Percentiles rank a stretch among this genome's conserved stretches.
Conservation (phyloP, 2,329 filamentous ascomycete species). For the Volutella citrinella region DNA sequence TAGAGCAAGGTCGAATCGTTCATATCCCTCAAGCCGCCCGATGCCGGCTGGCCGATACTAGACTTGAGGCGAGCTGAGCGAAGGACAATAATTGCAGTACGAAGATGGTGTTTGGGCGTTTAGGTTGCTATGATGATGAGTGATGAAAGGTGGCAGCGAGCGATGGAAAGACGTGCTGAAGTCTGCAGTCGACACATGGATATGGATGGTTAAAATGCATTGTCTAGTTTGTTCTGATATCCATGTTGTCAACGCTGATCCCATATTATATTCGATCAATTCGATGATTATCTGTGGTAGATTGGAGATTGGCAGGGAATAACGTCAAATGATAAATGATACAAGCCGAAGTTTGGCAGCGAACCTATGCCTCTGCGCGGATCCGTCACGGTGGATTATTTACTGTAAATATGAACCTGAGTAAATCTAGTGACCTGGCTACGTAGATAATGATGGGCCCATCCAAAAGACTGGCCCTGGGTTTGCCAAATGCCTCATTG, state of each 20-base stretch:
- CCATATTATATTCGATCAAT: too few species aligned
- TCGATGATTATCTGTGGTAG: too few species aligned
- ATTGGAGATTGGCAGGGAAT: too few species aligned
- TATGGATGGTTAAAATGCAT: neutral
- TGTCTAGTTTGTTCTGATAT: conserved; percentile 3
- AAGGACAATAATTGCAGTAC: conserved; percentile 8
- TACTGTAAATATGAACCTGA: too few species aligned
- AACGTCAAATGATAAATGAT: conserved; percentile 6
- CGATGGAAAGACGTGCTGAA: too few species aligned
- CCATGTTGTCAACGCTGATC: conserved; percentile 3
- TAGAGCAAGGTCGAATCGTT: conserved; percentile 8
- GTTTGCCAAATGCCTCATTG: too few species aligned
- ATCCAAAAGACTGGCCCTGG: too few species aligned
- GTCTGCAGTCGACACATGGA: too few species aligned
- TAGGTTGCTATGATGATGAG: conserved; percentile 18
- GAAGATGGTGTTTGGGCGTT: conserved; percentile 22
- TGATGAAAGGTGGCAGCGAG: too few species aligned
- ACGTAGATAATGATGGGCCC: too few species aligned
- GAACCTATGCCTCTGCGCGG: neutral
- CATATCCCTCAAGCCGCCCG: conserved; percentile 12
- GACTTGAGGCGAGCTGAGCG: neutral
- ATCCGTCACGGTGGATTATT: too few species aligned
- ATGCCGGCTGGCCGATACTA: too few species aligned
- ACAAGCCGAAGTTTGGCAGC: conserved; percentile 2
- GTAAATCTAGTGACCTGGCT: neutral